Percentiles rank a stretch among this genome's conserved stretches.
Conservation (phyloP, 1,139 yeast species). For the Pichia sp. region DNA sequence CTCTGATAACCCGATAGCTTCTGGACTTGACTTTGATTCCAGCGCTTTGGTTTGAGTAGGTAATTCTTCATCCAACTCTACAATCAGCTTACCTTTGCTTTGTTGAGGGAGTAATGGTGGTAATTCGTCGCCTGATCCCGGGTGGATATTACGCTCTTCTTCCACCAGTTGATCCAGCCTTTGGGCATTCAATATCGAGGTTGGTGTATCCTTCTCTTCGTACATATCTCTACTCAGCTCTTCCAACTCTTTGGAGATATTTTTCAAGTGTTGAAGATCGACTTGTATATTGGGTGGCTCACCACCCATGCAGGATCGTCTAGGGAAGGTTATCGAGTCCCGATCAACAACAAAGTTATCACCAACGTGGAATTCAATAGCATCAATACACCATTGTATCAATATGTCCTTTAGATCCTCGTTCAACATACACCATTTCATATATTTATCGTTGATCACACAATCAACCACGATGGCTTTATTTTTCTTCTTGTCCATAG, state of each 20-base stretch:
- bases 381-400: conserved; percentile 61
- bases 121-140: no score
- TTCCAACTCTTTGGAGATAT: conserved; percentile 31
- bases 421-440: conserved; percentile 56
- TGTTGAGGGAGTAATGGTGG: no score
- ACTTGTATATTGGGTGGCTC: conserved; percentile 29
- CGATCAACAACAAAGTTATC: conserved; percentile 34
- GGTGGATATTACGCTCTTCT: no score
- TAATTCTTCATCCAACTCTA: no score
- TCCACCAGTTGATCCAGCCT: no score
- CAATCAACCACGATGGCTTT: conserved; percentile 68
- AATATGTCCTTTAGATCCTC: conserved; percentile 40
- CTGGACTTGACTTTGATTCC: no score
- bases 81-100: no score
- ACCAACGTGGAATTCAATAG: conserved; percentile 49
- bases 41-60: no score
- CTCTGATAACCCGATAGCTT: no score
- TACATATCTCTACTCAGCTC: conserved; percentile 9
- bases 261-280: conserved; percentile 31
- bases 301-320: conserved; percentile 53
- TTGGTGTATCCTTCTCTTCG: conserved; percentile 25
- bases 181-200: no score
- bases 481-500: conserved; percentile 63
- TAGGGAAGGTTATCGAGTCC: conserved; percentile 41
- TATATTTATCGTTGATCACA: conserved; percentile 54